Base-by-base conservation (phyloP, 2,329 filamentous ascomycete species). In the Pyrenochaeta sp. region DNA sequence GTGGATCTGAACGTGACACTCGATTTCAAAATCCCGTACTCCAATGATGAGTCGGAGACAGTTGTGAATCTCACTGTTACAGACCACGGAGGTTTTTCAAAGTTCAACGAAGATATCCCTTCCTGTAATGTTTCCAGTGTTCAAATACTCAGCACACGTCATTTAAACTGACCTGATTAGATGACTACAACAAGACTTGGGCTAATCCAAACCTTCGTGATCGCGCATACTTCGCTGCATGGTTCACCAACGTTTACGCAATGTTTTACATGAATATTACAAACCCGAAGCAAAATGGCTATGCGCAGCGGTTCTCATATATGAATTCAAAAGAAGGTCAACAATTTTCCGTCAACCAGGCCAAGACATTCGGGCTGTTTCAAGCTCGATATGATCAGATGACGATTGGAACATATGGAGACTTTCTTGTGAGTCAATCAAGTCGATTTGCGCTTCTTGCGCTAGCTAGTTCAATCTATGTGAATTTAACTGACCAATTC, bases 211-310 rank as follows among this genome's bases (percentile, higher is more conserved):
- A 79, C 21, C 64, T 82, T 0, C 50, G 55, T 4, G 67, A 54
- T 1, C 63, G 81, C 12, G 81, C 81, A 0, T 80, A 79, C 49
- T 75, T 76, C 56, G 78, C 75, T 0, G 81, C 79, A 0, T 80
- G 70, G 72, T 56, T 78, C 11, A 75, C 72, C 37, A 82, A 82
- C 59, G 68, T 60, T 1, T 71, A 71, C 21, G 71, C 72, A 2
- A 77, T 78, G 74, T 32, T 75, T 1, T 77, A 72, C 39, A 45
- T 78, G 41, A 81, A 81, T 54, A 59, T 81, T 15, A 77, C 78
- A 2, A 68, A 70, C 44, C 42, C 53, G 2, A 54, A 49, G 30
- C 51, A 48, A 14, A 21, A n/a, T 10, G 15, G 17, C 3, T 30
- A 61, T 2, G 54, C 45, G 15, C 49, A 64, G 11, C 21, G 63